Evolutionary conservation across 1,284 basidiomycete genomes (phyloP).

Genomic region (Tilletia horrida): DNA sequence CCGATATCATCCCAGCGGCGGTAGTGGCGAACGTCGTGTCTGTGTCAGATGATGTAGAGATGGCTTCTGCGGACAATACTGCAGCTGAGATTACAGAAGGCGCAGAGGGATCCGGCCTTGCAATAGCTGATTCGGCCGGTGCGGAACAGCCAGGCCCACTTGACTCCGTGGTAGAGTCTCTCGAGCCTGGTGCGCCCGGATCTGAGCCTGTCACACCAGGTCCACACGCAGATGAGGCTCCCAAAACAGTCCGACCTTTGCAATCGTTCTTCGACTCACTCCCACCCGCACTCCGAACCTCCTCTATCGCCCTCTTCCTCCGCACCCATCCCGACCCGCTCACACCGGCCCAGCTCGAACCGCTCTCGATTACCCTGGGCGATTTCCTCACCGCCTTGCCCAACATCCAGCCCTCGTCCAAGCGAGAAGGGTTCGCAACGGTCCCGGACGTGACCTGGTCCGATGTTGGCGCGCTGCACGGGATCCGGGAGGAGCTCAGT

Average conservation of each 20-base stretch:
- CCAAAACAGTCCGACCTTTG: slow-evolving; percentile 38
- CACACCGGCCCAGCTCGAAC: slow-evolving; percentile 70
- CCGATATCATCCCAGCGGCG: slow-evolving; percentile 4
- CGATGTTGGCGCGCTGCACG: slow-evolving; percentile 86
- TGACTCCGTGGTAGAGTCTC: too few relatives aligned
- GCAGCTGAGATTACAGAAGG: not conserved
- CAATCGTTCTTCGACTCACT: slow-evolving; percentile 58
- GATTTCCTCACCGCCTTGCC: slow-evolving; percentile 72
- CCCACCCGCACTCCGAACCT: slow-evolving; percentile 57
- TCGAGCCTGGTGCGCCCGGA: not conserved
- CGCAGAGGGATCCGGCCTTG: too few relatives aligned
- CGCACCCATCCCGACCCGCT: slow-evolving; percentile 77
- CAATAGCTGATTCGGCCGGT: not conserved
- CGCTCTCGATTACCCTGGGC: slow-evolving; percentile 71
- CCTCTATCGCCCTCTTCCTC: slow-evolving; percentile 84
- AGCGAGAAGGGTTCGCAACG: slow-evolving; percentile 94
- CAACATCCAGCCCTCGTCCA: slow-evolving; percentile 88
- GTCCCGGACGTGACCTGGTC: slow-evolving; percentile 93
- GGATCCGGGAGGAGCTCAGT: slow-evolving; percentile 81
- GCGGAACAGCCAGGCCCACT: too few relatives aligned
- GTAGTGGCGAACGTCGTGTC: slow-evolving; percentile 21
- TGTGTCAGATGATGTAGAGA: not conserved
- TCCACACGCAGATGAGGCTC: slow-evolving; percentile 18
- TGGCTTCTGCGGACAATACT: not conserved
- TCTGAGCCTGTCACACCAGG: not conserved